Conservation (phyloP, 1,139 yeast species). For the Diutina rugosa region DNA sequence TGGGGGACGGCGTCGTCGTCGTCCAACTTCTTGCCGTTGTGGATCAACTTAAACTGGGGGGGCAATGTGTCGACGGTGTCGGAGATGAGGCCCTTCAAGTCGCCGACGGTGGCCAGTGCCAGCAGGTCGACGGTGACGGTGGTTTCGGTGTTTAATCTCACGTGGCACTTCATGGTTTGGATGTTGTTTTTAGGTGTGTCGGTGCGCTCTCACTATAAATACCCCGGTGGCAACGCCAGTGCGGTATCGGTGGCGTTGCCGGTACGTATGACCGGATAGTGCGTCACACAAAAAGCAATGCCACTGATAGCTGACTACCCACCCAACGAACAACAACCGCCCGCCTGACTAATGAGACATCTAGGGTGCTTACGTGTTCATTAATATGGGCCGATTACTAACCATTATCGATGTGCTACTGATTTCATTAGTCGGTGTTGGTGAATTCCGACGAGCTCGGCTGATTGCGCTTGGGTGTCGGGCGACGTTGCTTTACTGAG, state of each 20-base stretch:
- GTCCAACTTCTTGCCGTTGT: constrained; percentile 34
- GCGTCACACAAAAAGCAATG: background rate
- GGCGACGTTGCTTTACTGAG: background rate
- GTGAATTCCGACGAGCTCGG: no score
- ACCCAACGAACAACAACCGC: background rate
- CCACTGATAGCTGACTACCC: background rate
- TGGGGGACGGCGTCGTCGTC: constrained; percentile 11
- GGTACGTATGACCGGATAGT: background rate
- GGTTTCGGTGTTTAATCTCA: background rate
- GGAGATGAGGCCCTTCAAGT: background rate
- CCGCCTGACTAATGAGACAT: background rate
- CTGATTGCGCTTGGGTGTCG: background rate
- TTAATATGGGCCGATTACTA: no score
- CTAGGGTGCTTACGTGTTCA: no score
- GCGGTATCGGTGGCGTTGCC: background rate
- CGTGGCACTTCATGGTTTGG: background rate
- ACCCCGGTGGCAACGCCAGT: background rate
- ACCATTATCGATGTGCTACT: no score
- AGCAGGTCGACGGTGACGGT: background rate
- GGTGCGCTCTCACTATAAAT: background rate
- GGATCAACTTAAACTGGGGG: constrained; percentile 33
- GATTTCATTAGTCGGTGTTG: no score
- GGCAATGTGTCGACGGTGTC: constrained; percentile 17
- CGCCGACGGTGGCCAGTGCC: background rate
- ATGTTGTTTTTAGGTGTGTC: background rate